These are phyloP conservation scores for Fusarium albidum DNA, from an alignment of 2,329 filamentous ascomycete species.

Conservation along the genomic window DNA sequence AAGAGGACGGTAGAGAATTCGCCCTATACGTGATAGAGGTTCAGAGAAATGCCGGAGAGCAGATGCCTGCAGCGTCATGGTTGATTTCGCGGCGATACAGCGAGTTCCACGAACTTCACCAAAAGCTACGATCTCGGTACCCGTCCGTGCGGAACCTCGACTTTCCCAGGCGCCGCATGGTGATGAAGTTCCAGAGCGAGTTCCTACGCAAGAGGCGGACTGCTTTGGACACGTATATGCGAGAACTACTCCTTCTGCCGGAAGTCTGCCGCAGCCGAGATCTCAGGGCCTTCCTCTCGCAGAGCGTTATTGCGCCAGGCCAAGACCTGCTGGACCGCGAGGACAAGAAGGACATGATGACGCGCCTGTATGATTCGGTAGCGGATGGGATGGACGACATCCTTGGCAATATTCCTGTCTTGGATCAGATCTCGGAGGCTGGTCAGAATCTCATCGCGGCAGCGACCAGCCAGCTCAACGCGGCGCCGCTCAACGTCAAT, in stretches of 20 bases:
- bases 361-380: constrained; percentile 93
- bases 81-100: constrained; percentile 91
- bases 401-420: constrained; percentile 90
- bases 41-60: constrained; percentile 86
- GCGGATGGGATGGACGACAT: constrained; percentile 99
- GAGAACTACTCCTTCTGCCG: constrained; percentile 82
- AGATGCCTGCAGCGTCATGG: constrained; percentile 97
- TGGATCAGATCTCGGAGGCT: constrained; percentile 92
- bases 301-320: constrained; percentile 76
- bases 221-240: constrained; percentile 85
- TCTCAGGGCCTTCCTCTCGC: constrained; percentile 89
- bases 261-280: constrained; percentile 95
- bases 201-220: constrained; percentile 89
- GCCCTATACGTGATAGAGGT: constrained; percentile 95
- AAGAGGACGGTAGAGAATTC: constrained; percentile 92
- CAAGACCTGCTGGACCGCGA: constrained; percentile 66
- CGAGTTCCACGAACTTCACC: constrained; percentile 95
- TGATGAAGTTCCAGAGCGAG: constrained; percentile 96
- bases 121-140: constrained; percentile 84
- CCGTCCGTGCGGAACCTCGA: constrained; percentile 88
- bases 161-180: constrained; percentile 89
- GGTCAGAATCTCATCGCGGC: constrained; percentile 90
- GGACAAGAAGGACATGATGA: constrained; percentile 86
- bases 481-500: constrained; percentile 59
- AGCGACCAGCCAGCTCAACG: constrained; percentile 70